These are phyloP conservation scores for Chrysoporthe austroafricana DNA, from an alignment of 2,329 filamentous ascomycete genomes.

Conservation along the genomic window DNA sequence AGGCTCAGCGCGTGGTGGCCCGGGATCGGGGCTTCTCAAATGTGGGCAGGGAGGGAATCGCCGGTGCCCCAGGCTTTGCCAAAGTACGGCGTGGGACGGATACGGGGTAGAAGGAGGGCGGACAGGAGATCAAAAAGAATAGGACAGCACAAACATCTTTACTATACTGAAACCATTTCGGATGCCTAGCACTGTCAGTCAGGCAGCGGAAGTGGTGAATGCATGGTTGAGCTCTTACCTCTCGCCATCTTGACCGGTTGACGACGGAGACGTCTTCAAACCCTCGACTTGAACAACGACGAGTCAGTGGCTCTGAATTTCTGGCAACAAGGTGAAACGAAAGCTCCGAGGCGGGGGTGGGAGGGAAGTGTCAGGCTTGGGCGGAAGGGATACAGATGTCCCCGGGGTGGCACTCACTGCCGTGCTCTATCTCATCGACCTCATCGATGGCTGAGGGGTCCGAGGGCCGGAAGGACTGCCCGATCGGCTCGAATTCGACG, in stretches of 20 bases:
- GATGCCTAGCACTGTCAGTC: constrained; percentile 40
- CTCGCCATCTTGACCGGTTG: constrained; percentile 44
- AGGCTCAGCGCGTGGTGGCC: neutral
- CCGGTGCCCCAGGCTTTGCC: neutral
- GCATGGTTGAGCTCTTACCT: constrained; percentile 32
- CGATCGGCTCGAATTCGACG: constrained; percentile 70
- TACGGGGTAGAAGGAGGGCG: neutral
- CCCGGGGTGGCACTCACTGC: constrained; percentile 36
- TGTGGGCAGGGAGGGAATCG: neutral
- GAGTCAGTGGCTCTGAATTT: neutral
- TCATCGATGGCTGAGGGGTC: constrained; percentile 49
- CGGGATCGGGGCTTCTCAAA: neutral
- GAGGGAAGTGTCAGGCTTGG: neutral
- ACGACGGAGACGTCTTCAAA: constrained; percentile 56
- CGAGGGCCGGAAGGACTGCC: constrained; percentile 51
- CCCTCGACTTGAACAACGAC: constrained; percentile 43
- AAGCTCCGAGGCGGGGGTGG: neutral
- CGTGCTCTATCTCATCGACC: constrained; percentile 59
- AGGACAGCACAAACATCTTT: constrained; percentile 49
- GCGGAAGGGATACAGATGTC: neutral
- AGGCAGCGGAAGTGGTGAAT: constrained; percentile 32
- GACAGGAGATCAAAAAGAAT: neutral
- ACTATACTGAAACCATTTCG: constrained; percentile 56
- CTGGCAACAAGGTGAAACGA: neutral
- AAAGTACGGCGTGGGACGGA: neutral